Evolutionary conservation across 768 basidiomycete genomes (phyloP), one percentile per base, ranked within the genome.

Genomic region (Panaeolus cyanescens): DNA sequence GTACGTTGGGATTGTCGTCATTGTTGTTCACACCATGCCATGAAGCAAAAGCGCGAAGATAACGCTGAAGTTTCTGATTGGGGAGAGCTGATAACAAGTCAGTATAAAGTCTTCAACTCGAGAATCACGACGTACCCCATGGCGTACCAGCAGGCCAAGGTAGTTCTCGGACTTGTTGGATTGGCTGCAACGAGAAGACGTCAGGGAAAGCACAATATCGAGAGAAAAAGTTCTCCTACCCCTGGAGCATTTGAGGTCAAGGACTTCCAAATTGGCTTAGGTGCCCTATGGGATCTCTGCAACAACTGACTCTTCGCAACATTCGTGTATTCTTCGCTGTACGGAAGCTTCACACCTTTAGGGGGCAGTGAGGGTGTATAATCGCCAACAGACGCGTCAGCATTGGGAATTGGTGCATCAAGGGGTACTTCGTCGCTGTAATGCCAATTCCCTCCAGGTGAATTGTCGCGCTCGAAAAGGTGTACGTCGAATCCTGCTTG

Each of bases 401-500:
- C 67, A 58, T 75, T 77, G 4, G 78, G 79, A 15, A 80, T 69
- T 15, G 77, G 73, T 1, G 76, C 72, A 54, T 75, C 66, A 4
- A 72, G 60, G 2, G 79, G 72, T 1, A 63, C 65, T 58, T 79
- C 74, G 6, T 79, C 78, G 7, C 76, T 76, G 54, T 79, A 79
- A 59, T 77, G 77, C 79, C 79, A 80, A 59, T 75, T 78, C 8
- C 78, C 78, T 3, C 78, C 77, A 1, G 79, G 77, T 0, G 70
- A 56, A 28, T 67, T 59, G 62, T 79, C 79, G n/a, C 79, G 74
- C 56, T 79, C 77, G 54, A 73, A 78, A 8, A 78, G 40, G 37
- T 72, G 74, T 20, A 76, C 75, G 28, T 76, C 72, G 56, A 73
- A 75, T 2, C 77, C 78, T 1, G 72, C 72, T 31, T 72, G 63